A percentile compares a stretch with the other conserved stretches of the same genome.
These are phyloP conservation scores for Aspergillus asperescens DNA, from an alignment of 495 filamentous ascomycete genomes.

Conservation along the genomic window DNA sequence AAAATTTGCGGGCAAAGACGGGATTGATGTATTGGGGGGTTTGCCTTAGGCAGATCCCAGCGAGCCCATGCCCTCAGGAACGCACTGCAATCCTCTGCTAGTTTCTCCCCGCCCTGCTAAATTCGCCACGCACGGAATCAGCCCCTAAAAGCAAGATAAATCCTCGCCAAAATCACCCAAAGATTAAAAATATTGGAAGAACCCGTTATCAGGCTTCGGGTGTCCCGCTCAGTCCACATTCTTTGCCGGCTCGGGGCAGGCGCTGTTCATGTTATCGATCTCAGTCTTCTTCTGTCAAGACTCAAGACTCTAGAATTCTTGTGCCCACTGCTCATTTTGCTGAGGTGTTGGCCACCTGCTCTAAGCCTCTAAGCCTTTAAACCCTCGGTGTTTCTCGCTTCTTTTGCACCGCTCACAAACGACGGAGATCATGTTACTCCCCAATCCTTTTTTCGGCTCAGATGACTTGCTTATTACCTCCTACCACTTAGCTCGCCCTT, in stretches of 20 bases:
- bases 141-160: constrained; percentile 2
- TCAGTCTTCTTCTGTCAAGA: not conserved
- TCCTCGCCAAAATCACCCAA: not conserved
- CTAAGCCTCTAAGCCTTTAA: constrained; percentile 12
- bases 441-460: constrained; percentile 8
- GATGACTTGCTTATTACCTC: constrained; percentile 12
- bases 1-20: not conserved
- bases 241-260: not conserved
- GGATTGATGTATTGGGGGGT: not conserved
- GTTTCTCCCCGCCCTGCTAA: not conserved
- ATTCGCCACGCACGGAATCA: constrained; percentile 13
- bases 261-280: too few relatives aligned
- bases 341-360: constrained; percentile 6
- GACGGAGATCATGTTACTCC: constrained; percentile 9
- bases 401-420: constrained; percentile 13
- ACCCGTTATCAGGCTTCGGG: not conserved
- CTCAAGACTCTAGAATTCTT: not conserved
- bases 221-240: not conserved
- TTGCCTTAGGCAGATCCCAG: not conserved
- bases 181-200: not conserved
- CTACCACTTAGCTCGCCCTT: constrained; percentile 4
- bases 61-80: not conserved
- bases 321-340: not conserved
- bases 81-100: not conserved
- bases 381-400: constrained; percentile 18